Evolutionary conservation across 1,139 yeast species (phyloP), one percentile per base, ranked within the genome.

Genomic region (Blastobotrys petasosporus): DNA sequence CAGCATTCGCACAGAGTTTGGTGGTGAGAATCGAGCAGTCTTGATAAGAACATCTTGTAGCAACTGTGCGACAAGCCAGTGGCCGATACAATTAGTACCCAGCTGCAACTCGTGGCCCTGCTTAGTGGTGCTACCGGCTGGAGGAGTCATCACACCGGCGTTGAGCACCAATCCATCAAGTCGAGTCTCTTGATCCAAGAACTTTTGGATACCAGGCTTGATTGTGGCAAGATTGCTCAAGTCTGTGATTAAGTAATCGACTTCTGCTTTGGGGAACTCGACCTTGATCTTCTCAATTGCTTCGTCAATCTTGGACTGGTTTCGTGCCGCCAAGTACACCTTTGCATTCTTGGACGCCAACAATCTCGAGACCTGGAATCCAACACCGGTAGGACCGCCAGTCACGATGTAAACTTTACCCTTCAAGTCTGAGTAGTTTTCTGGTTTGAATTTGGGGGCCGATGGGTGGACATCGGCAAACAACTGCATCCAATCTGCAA

Each of bases 31-130:
- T 48, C 52, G 43, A 56, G 73, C 66, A 3, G 73, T 62, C 33
- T 61, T 61, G 30, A 69, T 54, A 34, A 77, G 57, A 5, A 69
- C 46, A 9, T 76, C 76, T 43, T 72, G 74, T 11, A 78, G 61
- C 39, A 69, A 64, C 47, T 70, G 67, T 53, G 76, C 74, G 16
- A 78, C 58, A 42, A 77, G 58, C 48, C 70, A 76, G 25, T 77
- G 76, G 2, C 77, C 82, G 45, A 77, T 50, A 10, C 63, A 73
- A 53, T 78, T 78, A 30, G 73, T 69, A 7, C 79, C 81, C 44
- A 75, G 64, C 54, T 74, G 76, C 37, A 65, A 56, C 48, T 77
- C 81, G 50, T 65, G 68, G 11, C 75, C 78, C 56, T 75, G 79
- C 20, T 54, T 58, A 2, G 77, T 67, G 8, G n/a, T 34, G 17